Conservation (phyloP, 768 basidiomycete genomes). For the Trichaptum fuscoviolaceum region DNA sequence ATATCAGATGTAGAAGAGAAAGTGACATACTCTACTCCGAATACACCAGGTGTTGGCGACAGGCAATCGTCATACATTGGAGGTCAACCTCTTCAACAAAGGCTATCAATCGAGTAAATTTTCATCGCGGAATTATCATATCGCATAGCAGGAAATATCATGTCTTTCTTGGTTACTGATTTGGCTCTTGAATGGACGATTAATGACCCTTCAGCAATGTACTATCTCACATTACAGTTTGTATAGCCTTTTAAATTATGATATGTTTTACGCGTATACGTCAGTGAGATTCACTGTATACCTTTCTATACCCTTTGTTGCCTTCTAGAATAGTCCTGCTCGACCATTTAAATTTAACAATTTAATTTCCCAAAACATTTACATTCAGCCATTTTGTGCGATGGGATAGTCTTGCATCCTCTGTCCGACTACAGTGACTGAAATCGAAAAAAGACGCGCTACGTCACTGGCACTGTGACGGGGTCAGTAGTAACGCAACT, state of each 20-base stretch:
- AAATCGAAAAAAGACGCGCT: too few species aligned
- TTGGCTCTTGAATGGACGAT: background rate
- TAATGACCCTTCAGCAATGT: background rate
- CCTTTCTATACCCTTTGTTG: conserved; percentile 1
- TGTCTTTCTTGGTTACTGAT: conserved; percentile 1
- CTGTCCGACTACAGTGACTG: too few species aligned
- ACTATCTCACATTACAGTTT: background rate
- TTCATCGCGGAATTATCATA: too few species aligned
- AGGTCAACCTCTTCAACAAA: conserved; percentile 51
- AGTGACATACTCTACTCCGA: conserved; percentile 34
- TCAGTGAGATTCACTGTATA: background rate
- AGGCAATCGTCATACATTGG: conserved; percentile 43
- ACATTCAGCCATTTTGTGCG: too few species aligned
- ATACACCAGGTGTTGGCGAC: conserved; percentile 24
- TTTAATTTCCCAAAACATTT: too few species aligned
- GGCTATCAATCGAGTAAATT: conserved; percentile 73
- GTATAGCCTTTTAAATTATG: background rate
- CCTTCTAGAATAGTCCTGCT: background rate
- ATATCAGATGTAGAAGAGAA: conserved; percentile 43
- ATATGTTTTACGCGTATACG: background rate
- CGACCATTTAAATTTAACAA: background rate
- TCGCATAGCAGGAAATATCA: background rate
- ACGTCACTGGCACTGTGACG: too few species aligned
- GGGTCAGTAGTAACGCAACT: too few species aligned
- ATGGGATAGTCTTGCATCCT: too few species aligned